A percentile compares a stretch with the other conserved stretches of the same genome.
Evolutionary conservation across 371 early-diverging fungal genomes (phyloP).

Genomic region (Apophysomyces elegans): DNA sequence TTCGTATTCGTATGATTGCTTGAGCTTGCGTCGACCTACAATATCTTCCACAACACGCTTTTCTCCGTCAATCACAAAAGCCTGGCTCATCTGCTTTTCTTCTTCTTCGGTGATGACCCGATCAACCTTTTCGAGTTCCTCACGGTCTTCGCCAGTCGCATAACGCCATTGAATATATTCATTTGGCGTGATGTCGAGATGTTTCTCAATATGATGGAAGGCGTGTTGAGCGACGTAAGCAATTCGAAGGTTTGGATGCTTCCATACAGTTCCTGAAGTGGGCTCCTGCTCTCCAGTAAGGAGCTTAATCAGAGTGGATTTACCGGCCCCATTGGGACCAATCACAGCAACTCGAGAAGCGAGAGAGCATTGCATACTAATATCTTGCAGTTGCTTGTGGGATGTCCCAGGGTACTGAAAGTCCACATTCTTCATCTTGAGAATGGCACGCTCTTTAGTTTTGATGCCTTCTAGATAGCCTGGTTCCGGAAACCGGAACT

Average conservation of each 20-base stretch:
- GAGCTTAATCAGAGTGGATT: slow-evolving; percentile 78
- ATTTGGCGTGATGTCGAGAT: slow-evolving; percentile 68
- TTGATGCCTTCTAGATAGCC: slow-evolving; percentile 74
- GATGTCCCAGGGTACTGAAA: slow-evolving; percentile 69
- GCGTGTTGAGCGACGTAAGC: slow-evolving; percentile 83
- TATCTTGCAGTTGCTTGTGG: slow-evolving; percentile 51
- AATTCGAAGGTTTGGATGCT: slow-evolving; percentile 65
- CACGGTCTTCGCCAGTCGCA: slow-evolving; percentile 68
- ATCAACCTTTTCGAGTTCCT: slow-evolving; percentile 63
- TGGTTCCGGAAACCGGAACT: slow-evolving; percentile 70
- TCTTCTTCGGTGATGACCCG: slow-evolving; percentile 64
- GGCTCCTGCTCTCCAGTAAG: slow-evolving; percentile 67
- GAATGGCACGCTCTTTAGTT: slow-evolving; percentile 68
- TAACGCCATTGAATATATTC: slow-evolving; percentile 74
- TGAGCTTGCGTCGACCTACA: slow-evolving; percentile 67
- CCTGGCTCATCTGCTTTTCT: slow-evolving; percentile 65
- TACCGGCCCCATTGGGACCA: slow-evolving; percentile 76
- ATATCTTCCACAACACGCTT: slow-evolving; percentile 62
- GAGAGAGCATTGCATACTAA: slow-evolving; percentile 66
- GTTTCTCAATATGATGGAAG: slow-evolving; percentile 75
- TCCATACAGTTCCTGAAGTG: slow-evolving; percentile 42
- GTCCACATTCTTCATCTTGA: slow-evolving; percentile 62
- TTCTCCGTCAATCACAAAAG: slow-evolving; percentile 62
- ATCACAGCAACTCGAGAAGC: slow-evolving; percentile 71
- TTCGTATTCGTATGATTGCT: slow-evolving; percentile 69